phyloP scores from a whole-genome alignment of 129 eudicot genomes.

The Kitagawia praeruptora region DNA sequence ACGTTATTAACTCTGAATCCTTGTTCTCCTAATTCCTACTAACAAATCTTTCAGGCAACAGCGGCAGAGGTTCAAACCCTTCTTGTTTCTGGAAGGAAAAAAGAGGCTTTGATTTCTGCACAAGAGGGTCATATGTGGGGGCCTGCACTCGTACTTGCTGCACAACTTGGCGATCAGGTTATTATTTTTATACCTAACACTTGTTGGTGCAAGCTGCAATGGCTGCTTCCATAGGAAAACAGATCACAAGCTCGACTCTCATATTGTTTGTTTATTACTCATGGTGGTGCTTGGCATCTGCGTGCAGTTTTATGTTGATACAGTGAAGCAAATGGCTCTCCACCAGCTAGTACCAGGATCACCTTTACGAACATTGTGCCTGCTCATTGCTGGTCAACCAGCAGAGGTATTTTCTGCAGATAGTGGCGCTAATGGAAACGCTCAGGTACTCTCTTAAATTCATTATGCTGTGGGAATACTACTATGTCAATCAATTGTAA shows the following conservation, averaged over 20 bases:
- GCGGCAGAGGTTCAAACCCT: conserved; percentile 85
- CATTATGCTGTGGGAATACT: not conserved
- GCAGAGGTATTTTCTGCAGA: conserved; percentile 73
- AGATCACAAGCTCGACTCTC: not conserved
- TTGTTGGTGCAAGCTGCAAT: not conserved
- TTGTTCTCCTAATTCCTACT: conserved; percentile 13
- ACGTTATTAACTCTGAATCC: not conserved
- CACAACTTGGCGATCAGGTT: conserved; percentile 97
- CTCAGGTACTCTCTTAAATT: conserved; percentile 42
- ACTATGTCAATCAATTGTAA: not conserved
- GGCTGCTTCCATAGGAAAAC: not conserved
- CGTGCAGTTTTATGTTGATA: conserved; percentile 80
- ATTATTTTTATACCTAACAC: not conserved
- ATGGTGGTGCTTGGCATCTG: not conserved
- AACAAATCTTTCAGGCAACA: conserved; percentile 48
- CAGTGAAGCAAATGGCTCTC: conserved; percentile 88
- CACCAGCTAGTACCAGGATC: conserved; percentile 78
- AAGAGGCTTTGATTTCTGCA: conserved; percentile 78
- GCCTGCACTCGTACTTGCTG: conserved; percentile 91
- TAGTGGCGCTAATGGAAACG: conserved; percentile 23
- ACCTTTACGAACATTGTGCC: conserved; percentile 93
- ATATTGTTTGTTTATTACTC: conserved; percentile 6
- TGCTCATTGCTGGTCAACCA: conserved; percentile 89
- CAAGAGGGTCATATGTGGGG: conserved; percentile 96
- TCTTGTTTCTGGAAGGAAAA: conserved; percentile 81